Percentiles rank a stretch among this genome's conserved stretches.
Conservation (phyloP, 225 moss, liverwort and hornwort species). For the Polytrichum formosum region DNA sequence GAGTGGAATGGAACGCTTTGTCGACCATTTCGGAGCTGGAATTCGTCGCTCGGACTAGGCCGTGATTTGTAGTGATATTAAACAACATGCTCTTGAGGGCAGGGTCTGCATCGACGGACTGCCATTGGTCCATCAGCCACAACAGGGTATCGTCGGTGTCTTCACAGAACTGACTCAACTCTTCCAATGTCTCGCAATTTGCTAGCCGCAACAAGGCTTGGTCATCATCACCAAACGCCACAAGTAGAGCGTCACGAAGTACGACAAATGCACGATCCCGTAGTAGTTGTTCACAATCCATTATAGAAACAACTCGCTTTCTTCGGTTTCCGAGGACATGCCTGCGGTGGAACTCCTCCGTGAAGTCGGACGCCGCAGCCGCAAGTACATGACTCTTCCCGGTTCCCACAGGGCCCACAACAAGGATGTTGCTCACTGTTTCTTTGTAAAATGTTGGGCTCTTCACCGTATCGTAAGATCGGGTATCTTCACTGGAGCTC, state of each 20-base stretch:
- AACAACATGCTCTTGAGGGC: constrained; percentile 1
- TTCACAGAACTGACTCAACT: constrained; percentile 25
- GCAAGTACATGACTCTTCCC: constrained; percentile 31
- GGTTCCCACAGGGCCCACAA: constrained; percentile 16
- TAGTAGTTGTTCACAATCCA: constrained; percentile 19
- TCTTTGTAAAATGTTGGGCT: constrained; percentile 13
- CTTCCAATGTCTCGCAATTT: constrained; percentile 14
- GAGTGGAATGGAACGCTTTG: constrained; percentile 8
- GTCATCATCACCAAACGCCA: constrained; percentile 36
- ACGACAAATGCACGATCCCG: constrained; percentile 20
- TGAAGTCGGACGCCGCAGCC: constrained; percentile 16
- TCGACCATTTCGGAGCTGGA: constrained; percentile 7
- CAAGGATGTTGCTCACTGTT: constrained; percentile 16
- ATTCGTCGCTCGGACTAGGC: constrained; percentile 8
- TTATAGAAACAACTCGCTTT: constrained; percentile 26
- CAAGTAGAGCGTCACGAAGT: constrained; percentile 22
- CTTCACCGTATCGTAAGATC: constrained; percentile 4
- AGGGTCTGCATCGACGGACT: constrained; percentile 14
- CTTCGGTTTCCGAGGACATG: constrained; percentile 1
- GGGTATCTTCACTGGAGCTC: background rate
- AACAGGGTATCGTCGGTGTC: constrained; percentile 13
- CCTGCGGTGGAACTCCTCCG: constrained; percentile 21
- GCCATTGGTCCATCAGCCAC: constrained; percentile 32
- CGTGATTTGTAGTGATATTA: constrained; percentile 4
- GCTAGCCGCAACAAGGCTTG: constrained; percentile 10